Evolutionary conservation across 2,329 filamentous ascomycete genomes (phyloP), one percentile per base, ranked within the genome.

Genomic region (Calonectria leucothoes): DNA sequence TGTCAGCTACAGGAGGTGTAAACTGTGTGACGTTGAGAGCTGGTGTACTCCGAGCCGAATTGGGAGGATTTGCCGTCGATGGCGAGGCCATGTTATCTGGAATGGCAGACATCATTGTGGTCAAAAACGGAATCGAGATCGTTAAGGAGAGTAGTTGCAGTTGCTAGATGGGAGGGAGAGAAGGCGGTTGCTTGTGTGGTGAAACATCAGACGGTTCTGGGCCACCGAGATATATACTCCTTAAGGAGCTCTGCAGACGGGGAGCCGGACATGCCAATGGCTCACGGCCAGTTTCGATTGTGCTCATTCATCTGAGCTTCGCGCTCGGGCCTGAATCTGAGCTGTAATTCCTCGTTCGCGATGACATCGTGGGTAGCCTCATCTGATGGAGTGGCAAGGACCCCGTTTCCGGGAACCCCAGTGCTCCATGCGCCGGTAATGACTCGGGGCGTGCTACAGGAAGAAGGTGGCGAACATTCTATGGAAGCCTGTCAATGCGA

Each of bases 21-120:
- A 76, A 80, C 33, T 72, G 70, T 2, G 74, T 70, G 20, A 67
- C 51, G 42, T 74, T 77, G 33, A 59, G 66, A 59, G 76, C 77
- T 51, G 79, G 77, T 37, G 79, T 80, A 37, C 79, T 80, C 66
- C 75, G 78, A 73, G 79, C 71, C 42, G 77, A 80, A 35, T 74
- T 78, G 35, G 25, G 72, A 42, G 59, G 72, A 29, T 70, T 72
- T 8, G 77, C 66, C 8, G 64, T 69, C 48, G 68, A 69, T 31
- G 75, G 70, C 23, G 78, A 74, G n/a, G 74, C 72, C 75, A 80
- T 77, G 35, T 72, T 64, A 45, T 49, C 55, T 57, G 72, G 3
- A n/a, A 33, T 45, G 25, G 45, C 27, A 4, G 35, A 48, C 61
- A 55, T 64, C 45, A 64, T 48, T n/a, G n/a, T 12, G 10, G 48